Percentiles rank a stretch among this genome's conserved stretches.
These are phyloP conservation scores for Sophora flavescens DNA, from an alignment of 306 rosid genomes.

Conservation along the genomic window DNA sequence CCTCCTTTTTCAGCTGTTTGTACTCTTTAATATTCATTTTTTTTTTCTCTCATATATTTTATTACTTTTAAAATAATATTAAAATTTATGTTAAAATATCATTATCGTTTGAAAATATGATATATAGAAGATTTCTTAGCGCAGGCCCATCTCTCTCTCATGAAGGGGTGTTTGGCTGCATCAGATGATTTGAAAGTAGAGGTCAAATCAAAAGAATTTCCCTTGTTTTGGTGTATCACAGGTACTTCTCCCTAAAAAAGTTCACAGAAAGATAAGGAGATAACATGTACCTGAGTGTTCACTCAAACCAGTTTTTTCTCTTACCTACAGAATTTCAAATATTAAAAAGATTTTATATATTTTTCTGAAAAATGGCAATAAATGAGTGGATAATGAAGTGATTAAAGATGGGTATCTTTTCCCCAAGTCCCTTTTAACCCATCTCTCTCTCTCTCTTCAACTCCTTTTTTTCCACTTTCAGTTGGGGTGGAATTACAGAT, in stretches of 20 bases:
- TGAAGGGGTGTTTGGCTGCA: constrained; percentile 52
- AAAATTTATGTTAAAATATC: too few species aligned
- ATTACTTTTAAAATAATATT: too few species aligned
- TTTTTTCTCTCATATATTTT: too few species aligned
- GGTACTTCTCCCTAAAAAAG: constrained; percentile 66
- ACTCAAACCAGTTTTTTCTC: too few species aligned
- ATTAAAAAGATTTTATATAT: not conserved
- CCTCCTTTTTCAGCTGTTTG: constrained; percentile 80
- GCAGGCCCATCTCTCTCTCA: constrained; percentile 51
- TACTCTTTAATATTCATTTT: too few species aligned
- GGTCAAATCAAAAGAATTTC: constrained; percentile 77
- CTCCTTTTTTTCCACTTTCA: constrained; percentile 55
- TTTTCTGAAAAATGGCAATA: constrained; percentile 15
- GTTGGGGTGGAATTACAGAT: constrained; percentile 70
- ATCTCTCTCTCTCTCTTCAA: constrained; percentile 50
- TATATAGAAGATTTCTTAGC: constrained; percentile 45
- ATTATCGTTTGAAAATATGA: too few species aligned
- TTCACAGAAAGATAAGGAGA: constrained; percentile 36
- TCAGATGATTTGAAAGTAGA: constrained; percentile 68
- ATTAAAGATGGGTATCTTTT: constrained; percentile 83
- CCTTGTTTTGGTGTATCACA: constrained; percentile 69
- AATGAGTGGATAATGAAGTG: constrained; percentile 72
- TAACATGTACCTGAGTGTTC: constrained; percentile 15
- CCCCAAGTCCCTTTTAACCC: constrained; percentile 57
- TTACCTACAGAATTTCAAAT: too few species aligned